phyloP scores from a whole-genome alignment of 2,329 filamentous ascomycete genomes.

The Paecilomyces fulvus region DNA sequence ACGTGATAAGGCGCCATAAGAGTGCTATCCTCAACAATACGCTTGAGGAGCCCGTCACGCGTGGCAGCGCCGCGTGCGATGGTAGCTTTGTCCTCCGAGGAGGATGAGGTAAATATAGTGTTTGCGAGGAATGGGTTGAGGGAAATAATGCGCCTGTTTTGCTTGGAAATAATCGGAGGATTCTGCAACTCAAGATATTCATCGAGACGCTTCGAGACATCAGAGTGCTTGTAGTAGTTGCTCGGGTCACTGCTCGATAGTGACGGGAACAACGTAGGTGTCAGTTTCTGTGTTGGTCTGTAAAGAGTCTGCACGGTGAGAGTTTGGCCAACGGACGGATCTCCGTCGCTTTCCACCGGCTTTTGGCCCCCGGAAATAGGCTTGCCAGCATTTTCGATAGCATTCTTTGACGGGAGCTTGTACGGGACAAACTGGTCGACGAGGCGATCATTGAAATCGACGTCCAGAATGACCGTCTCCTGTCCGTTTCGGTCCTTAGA shows the following conservation, averaged over 20 bases:
- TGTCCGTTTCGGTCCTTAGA: conserved; percentile 57
- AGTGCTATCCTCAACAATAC: conserved; percentile 43
- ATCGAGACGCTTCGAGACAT: conserved; percentile 50
- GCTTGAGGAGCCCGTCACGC: conserved; percentile 53
- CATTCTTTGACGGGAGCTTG: conserved; percentile 50
- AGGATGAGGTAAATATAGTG: conserved; percentile 48
- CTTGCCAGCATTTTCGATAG: conserved; percentile 34
- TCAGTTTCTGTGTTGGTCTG: conserved; percentile 49
- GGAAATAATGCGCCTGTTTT: conserved; percentile 54
- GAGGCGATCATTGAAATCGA: conserved; percentile 52
- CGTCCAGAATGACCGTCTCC: conserved; percentile 55
- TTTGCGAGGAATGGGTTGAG: conserved; percentile 57
- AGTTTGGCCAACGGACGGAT: conserved; percentile 37
- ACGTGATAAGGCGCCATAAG: conserved; percentile 49
- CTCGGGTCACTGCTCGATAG: conserved; percentile 41
- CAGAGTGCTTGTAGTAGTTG: conserved; percentile 51
- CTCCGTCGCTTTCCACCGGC: conserved; percentile 17
- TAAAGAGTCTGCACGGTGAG: conserved; percentile 45
- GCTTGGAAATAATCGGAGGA: conserved; percentile 43
- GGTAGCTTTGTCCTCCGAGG: conserved; percentile 47
- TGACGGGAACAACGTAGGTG: conserved; percentile 44
- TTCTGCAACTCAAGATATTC: conserved; percentile 51
- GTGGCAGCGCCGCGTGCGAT: conserved; percentile 50
- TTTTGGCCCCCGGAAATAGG: conserved; percentile 21
- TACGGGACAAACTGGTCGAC: conserved; percentile 54